Percentiles rank a stretch among this genome's conserved stretches.
phyloP scores from a whole-genome alignment of 495 filamentous ascomycete genomes.

The Penicillium bialowiezense region DNA sequence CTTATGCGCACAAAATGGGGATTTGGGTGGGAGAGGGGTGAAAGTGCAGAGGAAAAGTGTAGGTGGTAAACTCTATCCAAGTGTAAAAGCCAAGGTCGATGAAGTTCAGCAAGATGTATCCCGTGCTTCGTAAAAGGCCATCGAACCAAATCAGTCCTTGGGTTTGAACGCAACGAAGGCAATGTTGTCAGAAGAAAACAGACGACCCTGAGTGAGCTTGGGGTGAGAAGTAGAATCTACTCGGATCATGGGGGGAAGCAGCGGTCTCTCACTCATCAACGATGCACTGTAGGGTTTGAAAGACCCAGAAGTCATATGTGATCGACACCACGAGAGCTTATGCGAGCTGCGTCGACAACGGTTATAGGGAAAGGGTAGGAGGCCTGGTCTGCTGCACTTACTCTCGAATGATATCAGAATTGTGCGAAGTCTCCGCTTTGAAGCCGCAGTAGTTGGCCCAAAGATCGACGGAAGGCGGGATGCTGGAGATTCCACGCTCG shows the following conservation, averaged over 20 bases:
- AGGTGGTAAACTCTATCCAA: constrained; percentile 45
- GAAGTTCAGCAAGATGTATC: constrained; percentile 29
- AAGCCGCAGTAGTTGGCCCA: constrained; percentile 97
- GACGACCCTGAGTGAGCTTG: constrained; percentile 53
- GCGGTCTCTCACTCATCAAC: constrained; percentile 55
- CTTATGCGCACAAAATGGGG: constrained; percentile 8
- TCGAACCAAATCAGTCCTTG: constrained; percentile 28
- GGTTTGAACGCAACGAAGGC: constrained; percentile 29
- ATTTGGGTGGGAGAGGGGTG: constrained; percentile 22
- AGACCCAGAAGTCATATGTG: constrained; percentile 27
- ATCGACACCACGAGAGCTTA: constrained; percentile 33
- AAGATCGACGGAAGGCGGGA: constrained; percentile 88
- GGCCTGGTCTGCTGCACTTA: constrained; percentile 77
- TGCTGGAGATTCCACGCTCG: constrained; percentile 90
- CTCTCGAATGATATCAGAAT: constrained; percentile 95
- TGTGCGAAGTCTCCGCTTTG: constrained; percentile 96
- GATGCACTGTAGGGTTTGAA: constrained; percentile 30
- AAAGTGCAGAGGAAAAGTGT: constrained; percentile 42
- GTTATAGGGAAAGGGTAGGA: constrained; percentile 57
- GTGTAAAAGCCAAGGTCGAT: constrained; percentile 29
- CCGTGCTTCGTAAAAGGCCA: constrained; percentile 33
- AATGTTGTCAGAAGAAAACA: constrained; percentile 32
- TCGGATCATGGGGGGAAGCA: constrained; percentile 37
- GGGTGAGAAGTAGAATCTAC: constrained; percentile 56
- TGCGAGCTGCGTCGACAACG: constrained; percentile 41